Evolutionary conservation across 768 basidiomycete genomes (phyloP).

Genomic region (Agrocybe praecox): DNA sequence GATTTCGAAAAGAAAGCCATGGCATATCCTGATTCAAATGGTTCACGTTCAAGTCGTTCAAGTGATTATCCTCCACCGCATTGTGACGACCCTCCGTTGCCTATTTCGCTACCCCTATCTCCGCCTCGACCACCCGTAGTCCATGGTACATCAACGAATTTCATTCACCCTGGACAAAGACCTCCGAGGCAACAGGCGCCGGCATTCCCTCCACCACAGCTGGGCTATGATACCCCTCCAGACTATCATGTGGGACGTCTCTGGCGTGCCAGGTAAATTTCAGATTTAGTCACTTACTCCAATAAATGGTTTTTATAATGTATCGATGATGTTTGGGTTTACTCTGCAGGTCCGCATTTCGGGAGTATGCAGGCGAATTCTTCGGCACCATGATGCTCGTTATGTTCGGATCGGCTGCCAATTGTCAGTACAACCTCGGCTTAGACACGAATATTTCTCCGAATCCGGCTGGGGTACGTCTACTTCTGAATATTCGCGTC

Average conservation of each 20-base stretch:
- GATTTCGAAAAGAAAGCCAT: too few species aligned
- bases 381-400: constrained; percentile 54
- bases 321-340: too few species aligned
- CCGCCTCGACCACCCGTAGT: background rate
- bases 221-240: background rate
- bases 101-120: too few species aligned
- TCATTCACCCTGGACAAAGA: background rate
- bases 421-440: constrained; percentile 54
- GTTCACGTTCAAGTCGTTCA: too few species aligned
- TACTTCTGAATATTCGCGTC: background rate
- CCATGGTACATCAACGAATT: background rate
- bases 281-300: background rate
- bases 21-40: too few species aligned
- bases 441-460: constrained; percentile 33
- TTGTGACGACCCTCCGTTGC: too few species aligned
- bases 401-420: constrained; percentile 53
- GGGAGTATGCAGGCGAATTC: constrained; percentile 46
- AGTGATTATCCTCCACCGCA: too few species aligned
- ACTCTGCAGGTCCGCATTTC: background rate
- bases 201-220: too few species aligned
- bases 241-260: background rate
- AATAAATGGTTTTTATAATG: background rate
- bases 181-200: too few species aligned
- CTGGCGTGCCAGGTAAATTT: constrained; percentile 1
- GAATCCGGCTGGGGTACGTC: constrained; percentile 1